Evolutionary conservation across 1,284 basidiomycete genomes (phyloP).

Genomic region (Pterulicium gracile): DNA sequence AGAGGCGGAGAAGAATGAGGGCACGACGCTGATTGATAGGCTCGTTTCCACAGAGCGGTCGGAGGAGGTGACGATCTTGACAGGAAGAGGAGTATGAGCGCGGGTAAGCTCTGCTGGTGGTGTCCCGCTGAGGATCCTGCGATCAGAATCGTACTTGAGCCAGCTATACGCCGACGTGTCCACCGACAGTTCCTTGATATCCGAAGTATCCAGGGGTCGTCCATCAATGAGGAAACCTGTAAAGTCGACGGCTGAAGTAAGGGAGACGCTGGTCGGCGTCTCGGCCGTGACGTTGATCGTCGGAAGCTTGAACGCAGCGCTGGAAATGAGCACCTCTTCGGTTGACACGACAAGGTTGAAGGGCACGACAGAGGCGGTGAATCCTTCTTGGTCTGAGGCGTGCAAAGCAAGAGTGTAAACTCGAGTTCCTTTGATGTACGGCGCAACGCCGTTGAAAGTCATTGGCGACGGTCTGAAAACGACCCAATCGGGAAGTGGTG

Average conservation of each 20-base stretch:
- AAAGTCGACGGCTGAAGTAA: conserved; percentile 49
- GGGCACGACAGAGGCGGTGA: conserved; percentile 35
- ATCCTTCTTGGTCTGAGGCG: conserved; percentile 57
- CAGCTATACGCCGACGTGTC: conserved; percentile 51
- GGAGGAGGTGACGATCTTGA: conserved; percentile 48
- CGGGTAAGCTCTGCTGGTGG: conserved; percentile 31
- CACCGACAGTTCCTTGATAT: conserved; percentile 41
- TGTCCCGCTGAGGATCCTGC: conserved; percentile 51
- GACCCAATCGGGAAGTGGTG: conserved; percentile 70
- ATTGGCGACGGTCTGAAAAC: conserved; percentile 53
- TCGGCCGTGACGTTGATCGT: conserved; percentile 57
- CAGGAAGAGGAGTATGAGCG: conserved; percentile 33
- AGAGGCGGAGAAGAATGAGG: conserved; percentile 57
- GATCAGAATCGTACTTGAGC: conserved; percentile 51
- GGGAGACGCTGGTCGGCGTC: conserved; percentile 43
- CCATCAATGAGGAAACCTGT: conserved; percentile 53
- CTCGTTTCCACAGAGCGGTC: conserved; percentile 58
- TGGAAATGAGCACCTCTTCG: conserved; percentile 50
- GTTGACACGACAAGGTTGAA: conserved; percentile 52
- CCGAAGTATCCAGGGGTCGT: conserved; percentile 35
- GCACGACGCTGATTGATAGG: conserved; percentile 50
- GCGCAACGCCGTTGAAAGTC: conserved; percentile 76
- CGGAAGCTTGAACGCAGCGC: conserved; percentile 34
- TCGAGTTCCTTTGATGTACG: conserved; percentile 26
- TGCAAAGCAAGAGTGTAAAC: conserved; percentile 45